Base-by-base conservation (phyloP, 345 rosid genomes). In the Limnanthes douglasii region DNA sequence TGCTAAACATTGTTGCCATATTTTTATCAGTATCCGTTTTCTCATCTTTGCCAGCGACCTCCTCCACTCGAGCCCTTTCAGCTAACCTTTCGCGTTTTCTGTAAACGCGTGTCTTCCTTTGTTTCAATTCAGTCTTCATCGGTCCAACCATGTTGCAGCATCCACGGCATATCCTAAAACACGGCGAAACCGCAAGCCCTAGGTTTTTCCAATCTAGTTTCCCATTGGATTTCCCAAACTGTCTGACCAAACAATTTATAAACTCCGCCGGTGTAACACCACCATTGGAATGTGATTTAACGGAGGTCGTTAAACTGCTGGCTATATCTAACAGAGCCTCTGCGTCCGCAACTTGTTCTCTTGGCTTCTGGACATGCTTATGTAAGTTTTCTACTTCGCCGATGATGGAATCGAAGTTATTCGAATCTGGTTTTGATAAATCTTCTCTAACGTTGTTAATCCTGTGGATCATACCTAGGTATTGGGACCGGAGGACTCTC, bases 301-400 rank as follows among this genome's bases (percentile, higher is more conserved):
- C 86, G 1, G 92, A 80, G 21, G 71, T 48, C 45, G 69, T 63
- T 59, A 90, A 47, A 1, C 94, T 54, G 56, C 46, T 72, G 11
- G 95, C 54, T 12, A 90, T 57, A 37, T 70, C 95, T 48, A 77
- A 25, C 45, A 90, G 59, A 3, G 90, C 94, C 52, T 90, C 95
- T 5, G 98, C 97, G 55, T 88, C 95, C 3, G 86, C 92, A 27
- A 90, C 64, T 50, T 80, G 94, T 58, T 90, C 98, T 59, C 95
- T 69, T 0, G 98, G 95, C 59, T 67, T 84, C 24, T 51, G 69
- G 42, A 90, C 95, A 4, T 21, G 47, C 34, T 56, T 50, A 31
- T 90, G 92, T 57, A 90, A 50, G 20, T 53, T 62, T 30, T 80
- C 85, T 11, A 90, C 80, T 63, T 74, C 73, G 26, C 34, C 53